Conservation (phyloP, 1,284 basidiomycete genomes). For the Cryptococcus neoformans region DNA sequence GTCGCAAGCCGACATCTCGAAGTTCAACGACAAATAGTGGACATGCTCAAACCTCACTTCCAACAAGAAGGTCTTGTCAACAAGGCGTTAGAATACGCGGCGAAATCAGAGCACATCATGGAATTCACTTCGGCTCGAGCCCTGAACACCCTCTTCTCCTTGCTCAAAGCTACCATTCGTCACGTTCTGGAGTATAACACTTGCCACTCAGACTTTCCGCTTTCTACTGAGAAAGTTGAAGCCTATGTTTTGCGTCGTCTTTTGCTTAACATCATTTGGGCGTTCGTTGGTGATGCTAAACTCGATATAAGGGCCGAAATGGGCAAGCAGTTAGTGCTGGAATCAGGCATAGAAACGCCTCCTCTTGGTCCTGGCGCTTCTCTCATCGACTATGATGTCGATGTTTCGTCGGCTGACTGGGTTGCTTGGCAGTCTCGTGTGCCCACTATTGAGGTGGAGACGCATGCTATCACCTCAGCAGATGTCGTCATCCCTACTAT, state of each 20-base stretch:
- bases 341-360: constrained; percentile 88
- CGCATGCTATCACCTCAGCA: constrained; percentile 89
- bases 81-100: constrained; percentile 73
- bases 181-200: constrained; percentile 94
- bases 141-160: constrained; percentile 92
- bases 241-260: constrained; percentile 89
- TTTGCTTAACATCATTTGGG: constrained; percentile 92
- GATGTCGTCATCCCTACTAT: constrained; percentile 98
- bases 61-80: constrained; percentile 75
- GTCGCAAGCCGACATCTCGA: constrained; percentile 59
- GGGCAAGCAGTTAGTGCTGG: constrained; percentile 80
- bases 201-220: constrained; percentile 92
- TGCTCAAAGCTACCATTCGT: constrained; percentile 93
- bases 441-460: constrained; percentile 94
- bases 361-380: constrained; percentile 69
- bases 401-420: constrained; percentile 84
- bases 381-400: constrained; percentile 94
- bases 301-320: constrained; percentile 84
- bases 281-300: constrained; percentile 94
- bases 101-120: constrained; percentile 93
- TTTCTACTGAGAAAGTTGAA: constrained; percentile 77
- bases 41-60: constrained; percentile 78
- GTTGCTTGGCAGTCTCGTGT: constrained; percentile 86
- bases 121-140: constrained; percentile 92
- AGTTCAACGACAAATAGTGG: constrained; percentile 78